A percentile compares a stretch with the other conserved stretches of the same genome.
Conservation (phyloP, 1,139 yeast species). For the Saccharomyces hybrid region DNA sequence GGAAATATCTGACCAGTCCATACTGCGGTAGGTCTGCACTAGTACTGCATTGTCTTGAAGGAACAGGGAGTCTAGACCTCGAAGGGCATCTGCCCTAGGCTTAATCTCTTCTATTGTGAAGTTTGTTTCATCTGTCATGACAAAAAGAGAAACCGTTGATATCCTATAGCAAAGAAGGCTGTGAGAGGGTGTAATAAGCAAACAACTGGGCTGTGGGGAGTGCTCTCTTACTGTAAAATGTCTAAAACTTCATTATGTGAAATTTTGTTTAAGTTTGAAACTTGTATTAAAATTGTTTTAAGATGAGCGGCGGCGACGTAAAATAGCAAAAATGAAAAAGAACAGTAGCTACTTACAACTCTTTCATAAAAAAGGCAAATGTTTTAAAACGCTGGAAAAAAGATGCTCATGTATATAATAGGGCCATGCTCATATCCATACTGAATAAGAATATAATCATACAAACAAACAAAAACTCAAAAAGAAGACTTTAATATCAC, state of each 20-base stretch:
- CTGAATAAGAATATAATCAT: background rate
- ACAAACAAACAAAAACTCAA: background rate
- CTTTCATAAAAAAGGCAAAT: background rate
- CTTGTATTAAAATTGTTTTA: conserved; percentile 1
- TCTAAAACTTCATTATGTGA: background rate
- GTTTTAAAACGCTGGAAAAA: background rate
- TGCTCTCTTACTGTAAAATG: background rate
- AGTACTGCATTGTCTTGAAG: conserved; percentile 32
- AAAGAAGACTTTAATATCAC: background rate
- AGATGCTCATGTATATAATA: background rate
- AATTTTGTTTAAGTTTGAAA: background rate
- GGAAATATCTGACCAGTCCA: conserved; percentile 24
- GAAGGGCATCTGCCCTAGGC: conserved; percentile 7
- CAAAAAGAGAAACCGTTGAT: background rate
- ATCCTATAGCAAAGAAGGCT: background rate
- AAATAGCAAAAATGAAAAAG: background rate
- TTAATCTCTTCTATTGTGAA: conserved; percentile 40
- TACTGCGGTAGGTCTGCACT: conserved; percentile 17
- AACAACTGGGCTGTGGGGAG: background rate
- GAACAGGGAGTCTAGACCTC: conserved; percentile 26
- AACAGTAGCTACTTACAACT: background rate
- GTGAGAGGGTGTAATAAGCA: background rate
- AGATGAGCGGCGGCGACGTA: background rate
- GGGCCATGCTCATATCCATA: background rate
- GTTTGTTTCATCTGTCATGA: conserved; percentile 60